Evolutionary conservation across 352 stramenopile species (phyloP), one percentile per base, ranked within the genome.

Genomic region (Elongisporangium senticosum): DNA sequence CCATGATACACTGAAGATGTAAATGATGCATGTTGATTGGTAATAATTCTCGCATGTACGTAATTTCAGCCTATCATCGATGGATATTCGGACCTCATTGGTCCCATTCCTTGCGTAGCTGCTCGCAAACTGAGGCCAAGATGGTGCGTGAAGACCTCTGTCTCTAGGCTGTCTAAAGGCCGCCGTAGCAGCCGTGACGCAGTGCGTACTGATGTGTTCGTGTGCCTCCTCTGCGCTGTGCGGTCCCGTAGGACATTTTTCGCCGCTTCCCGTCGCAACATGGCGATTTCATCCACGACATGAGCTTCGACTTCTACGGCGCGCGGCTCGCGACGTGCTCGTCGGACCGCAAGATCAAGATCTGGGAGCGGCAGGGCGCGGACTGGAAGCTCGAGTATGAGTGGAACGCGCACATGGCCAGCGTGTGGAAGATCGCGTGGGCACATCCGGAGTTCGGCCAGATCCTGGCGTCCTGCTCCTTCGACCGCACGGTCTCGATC

Each of bases 381-480:
- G 93, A 96, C 49, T 97, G 90, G 89, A 71, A 80, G 22, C 79
- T 93, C 33, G 72, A 90, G 64, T 83, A 91, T 61, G 93, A 98
- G 78, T 92, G 86, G 87, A 95, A 86, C 57, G 83, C 84, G 49
- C 83, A 95, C 55, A 85, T 96, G 64, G 93, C 89, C 10, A 89
- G 89, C 23, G 93, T 99, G 7, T 97, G 86, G 76, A 96, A 96
- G 64, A 71, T 99, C 49, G 87, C 81, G 52, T 99, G 95, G 95
- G 92, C 89, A 0, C 93, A 99, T 67, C 94, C 96, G 0, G 93
- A 98, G 76, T 99, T 98, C 72, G 95, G 96, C 52, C 89, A 98
- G 77, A 89, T 98, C 61, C 59, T 99, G 49, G 96, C 95, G 53
- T 98, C 92, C 7, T 98, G 89, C 70, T 88, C 90, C 47, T 95